Evolutionary conservation across 2,329 filamentous ascomycete species (phyloP).

Genomic region (Aureobasidium sp.): DNA sequence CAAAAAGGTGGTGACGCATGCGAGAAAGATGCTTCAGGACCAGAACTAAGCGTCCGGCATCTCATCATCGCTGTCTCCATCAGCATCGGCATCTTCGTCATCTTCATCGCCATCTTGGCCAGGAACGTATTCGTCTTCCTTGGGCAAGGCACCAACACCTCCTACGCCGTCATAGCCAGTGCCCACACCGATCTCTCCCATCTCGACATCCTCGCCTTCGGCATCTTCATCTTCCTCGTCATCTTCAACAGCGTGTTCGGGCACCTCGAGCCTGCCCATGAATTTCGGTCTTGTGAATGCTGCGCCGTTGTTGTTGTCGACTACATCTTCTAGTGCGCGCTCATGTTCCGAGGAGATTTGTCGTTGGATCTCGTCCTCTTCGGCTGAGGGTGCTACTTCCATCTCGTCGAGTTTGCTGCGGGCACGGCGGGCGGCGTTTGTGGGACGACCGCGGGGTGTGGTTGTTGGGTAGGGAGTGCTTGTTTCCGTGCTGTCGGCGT

Average conservation of each 20-base stretch:
- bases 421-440: slow-evolving; percentile 24
- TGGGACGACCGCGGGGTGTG: slow-evolving; percentile 9
- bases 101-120: slow-evolving; percentile 14
- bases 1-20: no score
- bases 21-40: background rate
- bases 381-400: slow-evolving; percentile 19
- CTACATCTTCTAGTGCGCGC: background rate
- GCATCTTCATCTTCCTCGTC: slow-evolving; percentile 22
- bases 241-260: slow-evolving; percentile 14
- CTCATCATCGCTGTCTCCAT: slow-evolving; percentile 20
- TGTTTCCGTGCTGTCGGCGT: slow-evolving; percentile 9
- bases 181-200: slow-evolving; percentile 19
- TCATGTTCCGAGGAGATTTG: slow-evolving; percentile 2
- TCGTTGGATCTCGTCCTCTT: slow-evolving; percentile 10
- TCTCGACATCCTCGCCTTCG: slow-evolving; percentile 20
- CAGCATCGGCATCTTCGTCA: slow-evolving; percentile 17
- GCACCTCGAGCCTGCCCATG: background rate
- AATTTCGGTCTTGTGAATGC: slow-evolving; percentile 14
- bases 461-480: slow-evolving; percentile 17
- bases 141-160: background rate
- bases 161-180: slow-evolving; percentile 18
- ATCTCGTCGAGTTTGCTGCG: slow-evolving; percentile 37
- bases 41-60: slow-evolving; percentile 12
- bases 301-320: background rate
- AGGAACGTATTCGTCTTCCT: slow-evolving; percentile 14